Conservation (phyloP, 208 protist species). For the Trypanosoma avium region DNA sequence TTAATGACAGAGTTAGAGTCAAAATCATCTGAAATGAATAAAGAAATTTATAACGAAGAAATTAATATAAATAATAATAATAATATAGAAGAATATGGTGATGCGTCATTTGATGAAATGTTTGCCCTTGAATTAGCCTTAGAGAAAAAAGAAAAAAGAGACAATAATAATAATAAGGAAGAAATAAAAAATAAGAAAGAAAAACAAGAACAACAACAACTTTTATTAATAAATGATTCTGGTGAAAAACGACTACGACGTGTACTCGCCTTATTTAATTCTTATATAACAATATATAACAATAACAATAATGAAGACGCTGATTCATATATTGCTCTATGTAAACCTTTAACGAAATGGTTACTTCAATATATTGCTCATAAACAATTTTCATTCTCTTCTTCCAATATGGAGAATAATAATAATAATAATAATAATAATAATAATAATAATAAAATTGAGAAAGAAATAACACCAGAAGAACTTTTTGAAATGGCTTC, state of each 20-base stretch:
- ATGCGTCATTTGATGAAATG: constrained; percentile 11
- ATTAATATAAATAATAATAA: too few relatives aligned
- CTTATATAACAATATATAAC: constrained; percentile 5
- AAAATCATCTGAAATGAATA: neutral
- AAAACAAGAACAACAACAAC: neutral
- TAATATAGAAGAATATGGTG: neutral
- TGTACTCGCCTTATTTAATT: constrained; percentile 16
- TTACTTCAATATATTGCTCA: neutral
- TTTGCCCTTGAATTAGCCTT: constrained; percentile 4
- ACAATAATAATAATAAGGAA: neutral
- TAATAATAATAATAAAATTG: neutral
- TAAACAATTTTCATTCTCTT: too few relatives aligned
- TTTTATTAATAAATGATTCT: neutral
- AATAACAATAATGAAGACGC: neutral
- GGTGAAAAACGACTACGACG: constrained; percentile 6
- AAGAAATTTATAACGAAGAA: neutral
- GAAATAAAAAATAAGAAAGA: neutral
- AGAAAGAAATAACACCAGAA: neutral
- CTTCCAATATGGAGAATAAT: too few relatives aligned
- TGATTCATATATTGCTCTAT: constrained; percentile 1
- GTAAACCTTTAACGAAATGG: constrained; percentile 16
- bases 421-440: neutral
- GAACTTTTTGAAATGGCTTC: constrained; percentile 24
- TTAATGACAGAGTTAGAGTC: constrained; percentile 5
- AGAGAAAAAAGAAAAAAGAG: too few relatives aligned